phyloP scores from a whole-genome alignment of 345 rosid genomes.

The Euphorbia tirucalli region DNA sequence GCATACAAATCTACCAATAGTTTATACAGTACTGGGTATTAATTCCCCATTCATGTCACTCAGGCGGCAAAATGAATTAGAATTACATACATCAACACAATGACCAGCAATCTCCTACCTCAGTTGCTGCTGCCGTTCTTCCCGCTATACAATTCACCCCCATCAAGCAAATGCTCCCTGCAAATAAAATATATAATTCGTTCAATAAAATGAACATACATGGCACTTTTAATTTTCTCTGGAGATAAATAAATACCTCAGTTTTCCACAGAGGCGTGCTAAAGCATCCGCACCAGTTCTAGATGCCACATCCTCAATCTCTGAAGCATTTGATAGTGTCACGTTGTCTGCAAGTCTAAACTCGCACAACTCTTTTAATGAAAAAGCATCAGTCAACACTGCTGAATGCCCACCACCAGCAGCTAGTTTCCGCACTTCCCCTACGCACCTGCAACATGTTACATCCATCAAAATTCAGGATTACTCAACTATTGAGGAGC shows the following conservation, averaged over 20 bases:
- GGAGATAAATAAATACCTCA: constrained; percentile 46
- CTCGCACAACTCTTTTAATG: constrained; percentile 89
- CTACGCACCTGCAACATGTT: constrained; percentile 67
- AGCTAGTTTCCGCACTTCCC: constrained; percentile 86
- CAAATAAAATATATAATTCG: constrained; percentile 4
- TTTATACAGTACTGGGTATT: neutral
- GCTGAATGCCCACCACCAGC: constrained; percentile 99
- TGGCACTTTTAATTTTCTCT: neutral
- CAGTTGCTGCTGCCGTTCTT: constrained; percentile 12
- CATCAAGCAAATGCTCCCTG: constrained; percentile 71
- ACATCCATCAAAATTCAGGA: constrained; percentile 16
- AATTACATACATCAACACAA: neutral
- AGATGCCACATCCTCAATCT: constrained; percentile 76
- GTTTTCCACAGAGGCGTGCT: constrained; percentile 89
- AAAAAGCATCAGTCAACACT: constrained; percentile 90
- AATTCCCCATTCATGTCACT: neutral
- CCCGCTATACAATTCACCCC: constrained; percentile 29
- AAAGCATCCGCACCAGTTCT: constrained; percentile 84
- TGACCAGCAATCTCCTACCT: constrained; percentile 10
- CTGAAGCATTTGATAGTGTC: constrained; percentile 64
- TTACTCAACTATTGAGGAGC: constrained; percentile 13
- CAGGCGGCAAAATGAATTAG: neutral
- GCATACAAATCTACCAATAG: constrained; percentile 1
- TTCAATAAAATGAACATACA: neutral
- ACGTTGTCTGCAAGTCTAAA: constrained; percentile 79